Evolutionary conservation across 1,284 basidiomycete genomes (phyloP).

Genomic region (Veloporphyrellus conicus): DNA sequence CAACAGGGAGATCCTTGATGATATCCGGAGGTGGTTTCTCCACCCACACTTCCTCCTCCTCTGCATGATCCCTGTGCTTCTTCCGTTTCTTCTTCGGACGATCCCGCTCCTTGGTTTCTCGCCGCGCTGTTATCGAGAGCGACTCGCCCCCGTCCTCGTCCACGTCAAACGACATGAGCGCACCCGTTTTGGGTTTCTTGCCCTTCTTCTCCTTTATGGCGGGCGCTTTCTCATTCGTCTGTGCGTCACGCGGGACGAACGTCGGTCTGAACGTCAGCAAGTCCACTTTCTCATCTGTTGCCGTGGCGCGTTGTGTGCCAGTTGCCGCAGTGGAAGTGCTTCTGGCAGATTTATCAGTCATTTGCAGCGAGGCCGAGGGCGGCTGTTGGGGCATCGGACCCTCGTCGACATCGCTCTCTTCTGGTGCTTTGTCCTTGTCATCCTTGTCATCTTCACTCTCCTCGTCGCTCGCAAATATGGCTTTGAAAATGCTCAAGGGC

Average conservation of each 20-base stretch:
- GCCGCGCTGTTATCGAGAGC: slow-evolving; percentile 25
- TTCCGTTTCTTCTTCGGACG: slow-evolving; percentile 46
- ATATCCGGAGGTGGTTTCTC: slow-evolving; percentile 29
- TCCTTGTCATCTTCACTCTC: slow-evolving; percentile 56
- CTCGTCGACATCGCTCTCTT: slow-evolving; percentile 31
- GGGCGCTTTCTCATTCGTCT: slow-evolving; percentile 29
- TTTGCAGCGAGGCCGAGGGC: neutral
- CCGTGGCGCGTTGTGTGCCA: slow-evolving; percentile 4
- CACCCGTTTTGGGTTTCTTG: slow-evolving; percentile 34
- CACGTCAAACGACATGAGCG: slow-evolving; percentile 65
- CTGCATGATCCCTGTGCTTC: slow-evolving; percentile 40
- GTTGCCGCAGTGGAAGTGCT: neutral
- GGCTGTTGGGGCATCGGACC: slow-evolving; percentile 6
- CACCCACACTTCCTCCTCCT: slow-evolving; percentile 34
- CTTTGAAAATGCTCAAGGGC: slow-evolving; percentile 90
- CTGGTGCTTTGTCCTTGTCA: slow-evolving; percentile 27
- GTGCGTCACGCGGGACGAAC: slow-evolving; percentile 63
- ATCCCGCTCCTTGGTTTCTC: slow-evolving; percentile 39
- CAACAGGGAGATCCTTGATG: slow-evolving; percentile 15
- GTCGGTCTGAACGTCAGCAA: slow-evolving; percentile 72
- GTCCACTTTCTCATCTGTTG: slow-evolving; percentile 44
- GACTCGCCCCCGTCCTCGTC: slow-evolving; percentile 55
- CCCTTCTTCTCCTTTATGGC: slow-evolving; percentile 39
- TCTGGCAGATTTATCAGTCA: neutral
- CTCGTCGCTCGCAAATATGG: slow-evolving; percentile 88